Percentiles rank a stretch among this genome's conserved stretches.
Evolutionary conservation across 2,329 filamentous ascomycete genomes (phyloP).

Genomic region (Akanthomyces muscarius): DNA sequence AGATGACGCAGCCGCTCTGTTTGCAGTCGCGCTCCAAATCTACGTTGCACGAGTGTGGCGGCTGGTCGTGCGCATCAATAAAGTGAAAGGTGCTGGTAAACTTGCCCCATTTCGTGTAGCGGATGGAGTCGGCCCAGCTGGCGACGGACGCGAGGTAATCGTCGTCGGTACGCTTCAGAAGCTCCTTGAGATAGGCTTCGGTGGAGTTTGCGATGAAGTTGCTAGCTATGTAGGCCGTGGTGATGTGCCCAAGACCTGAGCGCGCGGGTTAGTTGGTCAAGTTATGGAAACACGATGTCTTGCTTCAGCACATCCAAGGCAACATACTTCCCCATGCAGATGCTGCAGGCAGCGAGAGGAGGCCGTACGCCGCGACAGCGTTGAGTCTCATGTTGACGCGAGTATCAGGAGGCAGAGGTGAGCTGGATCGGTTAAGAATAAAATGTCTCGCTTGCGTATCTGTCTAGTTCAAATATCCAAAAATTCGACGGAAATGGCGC

Average conservation of each 20-base stretch:
- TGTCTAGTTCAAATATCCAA: background rate
- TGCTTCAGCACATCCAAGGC: background rate
- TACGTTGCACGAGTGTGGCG: slow-evolving; percentile 54
- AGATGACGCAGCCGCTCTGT: slow-evolving; percentile 57
- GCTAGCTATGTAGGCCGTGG: slow-evolving; percentile 59
- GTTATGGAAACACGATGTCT: background rate
- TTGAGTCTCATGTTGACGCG: slow-evolving; percentile 9
- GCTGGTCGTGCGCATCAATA: slow-evolving; percentile 63
- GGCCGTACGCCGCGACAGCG: slow-evolving; percentile 4
- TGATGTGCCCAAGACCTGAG: slow-evolving; percentile 61
- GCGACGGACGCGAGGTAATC: slow-evolving; percentile 61
- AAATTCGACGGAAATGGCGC: background rate
- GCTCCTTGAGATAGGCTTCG: slow-evolving; percentile 50
- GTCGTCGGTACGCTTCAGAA: slow-evolving; percentile 50
- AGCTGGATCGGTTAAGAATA: background rate
- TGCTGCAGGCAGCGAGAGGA: slow-evolving; percentile 14
- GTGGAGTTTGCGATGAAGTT: slow-evolving; percentile 57
- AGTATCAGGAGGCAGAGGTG: background rate
- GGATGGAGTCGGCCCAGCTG: slow-evolving; percentile 63
- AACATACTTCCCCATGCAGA: slow-evolving; percentile 41
- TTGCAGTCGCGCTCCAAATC: slow-evolving; percentile 60
- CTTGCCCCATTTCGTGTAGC: slow-evolving; percentile 59
- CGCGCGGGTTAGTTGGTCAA: background rate
- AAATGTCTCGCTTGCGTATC: background rate
- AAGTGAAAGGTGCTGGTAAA: slow-evolving; percentile 64